Base-by-base conservation (phyloP, 2,329 filamentous ascomycete species). In the Talaromyces sp. region DNA sequence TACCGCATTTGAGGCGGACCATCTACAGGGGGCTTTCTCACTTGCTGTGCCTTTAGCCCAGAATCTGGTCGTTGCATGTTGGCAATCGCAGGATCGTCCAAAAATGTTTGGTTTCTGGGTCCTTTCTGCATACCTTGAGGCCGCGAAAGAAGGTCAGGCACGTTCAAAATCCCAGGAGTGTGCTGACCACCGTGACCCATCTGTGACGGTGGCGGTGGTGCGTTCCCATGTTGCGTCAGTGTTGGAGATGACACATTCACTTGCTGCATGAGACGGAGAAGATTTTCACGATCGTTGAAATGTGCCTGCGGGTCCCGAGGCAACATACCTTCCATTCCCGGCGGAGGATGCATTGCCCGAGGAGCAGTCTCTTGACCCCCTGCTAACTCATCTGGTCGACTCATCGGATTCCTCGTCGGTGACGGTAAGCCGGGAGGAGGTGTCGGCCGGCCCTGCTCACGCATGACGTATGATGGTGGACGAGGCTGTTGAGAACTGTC, bases 231-330 rank as follows among this genome's bases (percentile, higher is more conserved):
- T 57, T 69, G 63, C 12, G 46, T 63, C 66, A 63, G 28, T 67
- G 50, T 54, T 12, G 50, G 58, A 59, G 74, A 64, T 42, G 69
- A 73, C 35, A 78, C 69, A 48, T 73, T 74, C 16, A 81, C 79
- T 69, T 84, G 82, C 68, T 88, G 86, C 90, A 96, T 95, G 33
- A 96, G 82, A 65, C 88, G 90, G 76, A 96, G 90, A 56, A 96
- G 79, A 72, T 95, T 93, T 67, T 96, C 90, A n/a, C 89, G 86
- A 69, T 93, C 90, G 68, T 82, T 85, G 72, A 84, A 87, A 71
- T 79, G 70, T 65, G 66, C 71, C 66, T 73, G 76, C 69, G 78
- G 61, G 65, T 79, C 71, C 73, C 76, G 65, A 75, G 73, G 35
- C 76, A 69, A 67, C 11, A 73, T 67, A 1, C 70, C 67, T 16